These are phyloP conservation scores for Protomyces lactucae-debilis DNA, from an alignment of 1,139 yeast species.

Conservation along the genomic window DNA sequence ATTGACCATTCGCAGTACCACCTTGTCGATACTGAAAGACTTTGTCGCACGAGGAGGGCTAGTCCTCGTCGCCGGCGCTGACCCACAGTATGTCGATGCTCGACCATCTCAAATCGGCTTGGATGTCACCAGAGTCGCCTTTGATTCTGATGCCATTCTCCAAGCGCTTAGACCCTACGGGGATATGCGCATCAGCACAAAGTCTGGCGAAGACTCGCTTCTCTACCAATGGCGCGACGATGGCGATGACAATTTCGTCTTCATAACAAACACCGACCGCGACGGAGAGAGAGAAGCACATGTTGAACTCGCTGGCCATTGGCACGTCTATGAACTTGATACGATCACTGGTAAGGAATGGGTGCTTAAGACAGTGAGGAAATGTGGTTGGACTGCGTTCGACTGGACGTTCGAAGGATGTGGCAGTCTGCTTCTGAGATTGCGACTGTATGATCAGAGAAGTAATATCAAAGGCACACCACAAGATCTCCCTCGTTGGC, in stretches of 20 bases:
- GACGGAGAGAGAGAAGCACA: background rate
- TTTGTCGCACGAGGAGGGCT: conserved; percentile 11
- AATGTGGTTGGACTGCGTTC: background rate
- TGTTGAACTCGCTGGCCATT: background rate
- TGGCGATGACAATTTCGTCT: conserved; percentile 3
- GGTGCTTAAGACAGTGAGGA: background rate
- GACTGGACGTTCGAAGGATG: conserved; percentile 23
- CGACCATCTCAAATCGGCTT: background rate
- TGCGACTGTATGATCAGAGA: background rate
- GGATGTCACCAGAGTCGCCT: background rate
- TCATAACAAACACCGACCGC: conserved; percentile 17
- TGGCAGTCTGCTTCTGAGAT: conserved; percentile 5
- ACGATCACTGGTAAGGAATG: conserved; percentile 1
- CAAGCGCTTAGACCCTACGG: background rate
- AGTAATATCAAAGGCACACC: background rate
- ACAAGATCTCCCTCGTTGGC: conserved; percentile 11
- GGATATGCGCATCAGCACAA: conserved; percentile 3
- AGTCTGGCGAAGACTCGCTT: background rate
- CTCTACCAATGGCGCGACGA: conserved; percentile 23
- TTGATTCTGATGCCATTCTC: background rate
- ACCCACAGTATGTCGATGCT: conserved; percentile 12
- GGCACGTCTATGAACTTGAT: conserved; percentile 1
- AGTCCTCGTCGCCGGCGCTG: conserved; percentile 18
- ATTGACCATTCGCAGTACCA: conserved; percentile 12
- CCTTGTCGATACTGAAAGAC: conserved; percentile 3